phyloP scores from a whole-genome alignment of 495 filamentous ascomycete genomes.

The Xylaria nigripes region DNA sequence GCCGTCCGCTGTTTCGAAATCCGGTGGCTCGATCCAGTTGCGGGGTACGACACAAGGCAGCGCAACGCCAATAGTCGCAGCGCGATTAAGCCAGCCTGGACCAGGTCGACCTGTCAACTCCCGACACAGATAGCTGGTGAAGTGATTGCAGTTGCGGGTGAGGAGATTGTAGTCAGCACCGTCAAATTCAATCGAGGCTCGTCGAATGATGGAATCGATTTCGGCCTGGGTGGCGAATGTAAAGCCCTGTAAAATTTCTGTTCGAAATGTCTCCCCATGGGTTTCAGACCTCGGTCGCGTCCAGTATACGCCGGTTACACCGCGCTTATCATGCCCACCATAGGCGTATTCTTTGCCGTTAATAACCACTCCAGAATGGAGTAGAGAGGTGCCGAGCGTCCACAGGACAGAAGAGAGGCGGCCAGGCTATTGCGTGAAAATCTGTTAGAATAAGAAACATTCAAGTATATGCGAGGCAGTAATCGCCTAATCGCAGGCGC shows the following conservation, averaged over 20 bases:
- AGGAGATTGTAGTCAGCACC: conserved; percentile 69
- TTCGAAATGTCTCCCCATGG: conserved; percentile 63
- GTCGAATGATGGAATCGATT: conserved; percentile 57
- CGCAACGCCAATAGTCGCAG: conserved; percentile 64
- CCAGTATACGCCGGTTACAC: conserved; percentile 68
- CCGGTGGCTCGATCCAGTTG: conserved; percentile 71
- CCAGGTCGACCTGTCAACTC: conserved; percentile 54
- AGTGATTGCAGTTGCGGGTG: conserved; percentile 76
- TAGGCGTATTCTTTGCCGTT: conserved; percentile 70
- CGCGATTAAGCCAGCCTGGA: conserved; percentile 69
- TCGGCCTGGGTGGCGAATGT: conserved; percentile 53
- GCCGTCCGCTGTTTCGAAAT: conserved; percentile 62
- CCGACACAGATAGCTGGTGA: conserved; percentile 61
- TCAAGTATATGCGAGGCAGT: neutral
- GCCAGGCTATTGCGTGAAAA: conserved; percentile 44
- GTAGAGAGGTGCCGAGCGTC: conserved; percentile 60
- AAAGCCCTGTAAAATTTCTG: conserved; percentile 64
- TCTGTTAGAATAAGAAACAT: neutral
- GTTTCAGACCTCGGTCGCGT: conserved; percentile 59
- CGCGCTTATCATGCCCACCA: conserved; percentile 64
- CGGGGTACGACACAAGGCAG: conserved; percentile 71
- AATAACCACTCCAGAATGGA: conserved; percentile 75
- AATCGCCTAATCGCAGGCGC: neutral
- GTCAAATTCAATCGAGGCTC: conserved; percentile 57
- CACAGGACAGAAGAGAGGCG: conserved; percentile 60